Conservation (phyloP, 148 eudicot species). For the Camellia japonica region DNA sequence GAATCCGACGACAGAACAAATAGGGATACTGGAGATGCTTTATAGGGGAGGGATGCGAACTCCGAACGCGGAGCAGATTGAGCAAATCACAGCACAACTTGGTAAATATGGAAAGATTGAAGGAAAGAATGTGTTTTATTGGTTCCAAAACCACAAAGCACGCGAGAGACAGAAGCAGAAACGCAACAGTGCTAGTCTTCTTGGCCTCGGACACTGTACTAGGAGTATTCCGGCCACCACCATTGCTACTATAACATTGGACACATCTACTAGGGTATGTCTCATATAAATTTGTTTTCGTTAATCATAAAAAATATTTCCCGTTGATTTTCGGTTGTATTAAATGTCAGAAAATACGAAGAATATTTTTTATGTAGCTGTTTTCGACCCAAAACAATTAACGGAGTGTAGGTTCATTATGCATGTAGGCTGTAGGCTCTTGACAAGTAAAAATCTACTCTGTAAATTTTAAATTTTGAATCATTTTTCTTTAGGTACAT, state of each 20-base stretch:
- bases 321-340: no score
- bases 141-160: constrained; percentile 98
- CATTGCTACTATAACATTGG: constrained; percentile 34
- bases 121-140: constrained; percentile 95
- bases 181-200: constrained; percentile 36
- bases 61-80: constrained; percentile 89
- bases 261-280: constrained; percentile 37
- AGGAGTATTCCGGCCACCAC: constrained; percentile 25
- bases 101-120: constrained; percentile 80
- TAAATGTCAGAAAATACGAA: no score
- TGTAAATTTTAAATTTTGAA: no score
- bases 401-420: no score
- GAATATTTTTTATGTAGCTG: no score
- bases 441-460: no score
- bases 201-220: constrained; percentile 38
- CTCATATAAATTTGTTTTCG: no score
- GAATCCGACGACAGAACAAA: constrained; percentile 93
- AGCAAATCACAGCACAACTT: constrained; percentile 70
- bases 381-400: no score
- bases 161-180: constrained; percentile 90
- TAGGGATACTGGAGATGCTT: constrained; percentile 77
- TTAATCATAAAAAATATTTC: no score
- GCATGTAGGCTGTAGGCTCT: no score
- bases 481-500: no score
- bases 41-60: constrained; percentile 88